Evolutionary conservation across 768 basidiomycete species (phyloP), one percentile per base, ranked within the genome.

Genomic region (Tephrocybe sp.): DNA sequence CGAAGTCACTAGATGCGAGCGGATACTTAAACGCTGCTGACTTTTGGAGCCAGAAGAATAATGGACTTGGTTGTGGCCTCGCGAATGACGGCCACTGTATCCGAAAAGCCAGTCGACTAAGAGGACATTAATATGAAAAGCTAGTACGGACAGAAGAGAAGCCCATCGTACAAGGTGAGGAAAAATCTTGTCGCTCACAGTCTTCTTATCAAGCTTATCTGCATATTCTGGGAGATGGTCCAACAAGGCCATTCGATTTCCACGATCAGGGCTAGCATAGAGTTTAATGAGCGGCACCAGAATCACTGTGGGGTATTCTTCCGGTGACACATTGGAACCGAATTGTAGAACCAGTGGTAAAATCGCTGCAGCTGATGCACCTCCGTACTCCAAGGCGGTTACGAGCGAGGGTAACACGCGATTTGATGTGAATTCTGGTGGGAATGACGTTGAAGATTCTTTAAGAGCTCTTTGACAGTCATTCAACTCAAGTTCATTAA

Each of bases 31-130:
- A 26, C 0, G 24, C 9, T 32, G 0, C 26, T 23, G 50, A 91
- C 94, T 72, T 98, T 94, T 12, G 91, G 83, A 0, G 95, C 83
- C 21, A 99, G 73, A 9, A 90, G 73, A 54, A 84, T 86, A 37
- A 98, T 85, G 0, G 93, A 85, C 62, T 90, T 93, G 40, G 96
- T 81, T 0, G 97, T 98, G 1, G 92, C 93, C 68, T 98, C 97
- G 33, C 97, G 84, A 51, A 99, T 90, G 40, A 98, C 76, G 1
- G 95, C 86, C 2, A 98, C 91, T 0, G 94, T 95, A 64, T 99
- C 97, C 3, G 88, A 80, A 63, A 98, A 98, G 0, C 97, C 97
- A 3, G 92, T 91, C 84, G 96, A 92, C 94, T 96, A 39, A 4
- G 41, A 8, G 45, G 21, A n/a, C 20, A 24, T 53, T 28, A 40